A percentile compares a stretch with the other conserved stretches of the same genome.
phyloP scores from a whole-genome alignment of 225 moss, liverwort and hornwort genomes.

The Climacium dendroides region DNA sequence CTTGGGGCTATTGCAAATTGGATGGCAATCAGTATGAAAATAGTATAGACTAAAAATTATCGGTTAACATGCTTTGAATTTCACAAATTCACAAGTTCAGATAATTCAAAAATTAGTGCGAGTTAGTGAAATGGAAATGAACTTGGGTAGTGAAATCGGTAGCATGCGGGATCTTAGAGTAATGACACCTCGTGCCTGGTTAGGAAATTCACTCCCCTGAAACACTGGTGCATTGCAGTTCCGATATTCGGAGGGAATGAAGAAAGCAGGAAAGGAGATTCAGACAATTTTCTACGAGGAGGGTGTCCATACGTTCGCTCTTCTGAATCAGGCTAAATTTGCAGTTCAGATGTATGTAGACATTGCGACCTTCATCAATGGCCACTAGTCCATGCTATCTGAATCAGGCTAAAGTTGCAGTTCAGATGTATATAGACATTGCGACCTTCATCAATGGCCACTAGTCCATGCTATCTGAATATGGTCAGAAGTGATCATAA shows the following conservation, averaged over 20 bases:
- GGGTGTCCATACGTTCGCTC: conserved; percentile 33
- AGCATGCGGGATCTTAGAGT: not conserved
- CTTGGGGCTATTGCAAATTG: not conserved
- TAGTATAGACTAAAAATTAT: not conserved
- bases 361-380: conserved; percentile 15
- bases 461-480: not conserved
- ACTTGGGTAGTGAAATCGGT: not conserved
- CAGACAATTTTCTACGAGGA: conserved; percentile 32
- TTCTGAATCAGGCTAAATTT: conserved; percentile 29
- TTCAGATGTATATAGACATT: conserved; percentile 15
- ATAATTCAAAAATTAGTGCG: not conserved
- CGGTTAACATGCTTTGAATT: not conserved
- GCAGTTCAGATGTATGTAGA: conserved; percentile 12
- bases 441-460: conserved; percentile 17
- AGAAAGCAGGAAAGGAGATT: conserved; percentile 42
- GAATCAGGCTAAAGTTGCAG: conserved; percentile 9
- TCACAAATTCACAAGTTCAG: not conserved
- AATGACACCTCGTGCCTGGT: not conserved
- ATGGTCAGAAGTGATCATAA: not conserved
- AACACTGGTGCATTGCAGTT: not conserved
- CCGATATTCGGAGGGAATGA: conserved; percentile 36
- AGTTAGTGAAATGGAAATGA: not conserved
- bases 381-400: not conserved
- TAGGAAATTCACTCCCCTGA: not conserved
- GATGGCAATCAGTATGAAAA: not conserved